Evolutionary conservation across 106 monocot genomes (phyloP).

Genomic region (Dendrobium catenatum): DNA sequence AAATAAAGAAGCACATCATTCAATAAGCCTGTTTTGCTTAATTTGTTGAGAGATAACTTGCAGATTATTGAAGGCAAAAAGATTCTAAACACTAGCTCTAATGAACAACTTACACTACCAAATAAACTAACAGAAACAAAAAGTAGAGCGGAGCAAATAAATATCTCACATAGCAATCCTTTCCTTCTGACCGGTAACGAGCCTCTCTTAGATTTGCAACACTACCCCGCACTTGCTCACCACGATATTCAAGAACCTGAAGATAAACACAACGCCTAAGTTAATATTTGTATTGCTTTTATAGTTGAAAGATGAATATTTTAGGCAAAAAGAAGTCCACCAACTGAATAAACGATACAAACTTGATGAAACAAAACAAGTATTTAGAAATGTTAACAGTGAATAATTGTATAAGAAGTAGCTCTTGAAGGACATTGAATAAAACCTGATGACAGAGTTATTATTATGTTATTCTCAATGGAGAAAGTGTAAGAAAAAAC

Average conservation of each 20-base stretch:
- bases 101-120: neutral
- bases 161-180: conserved; percentile 89
- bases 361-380: neutral
- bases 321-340: neutral
- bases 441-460: neutral
- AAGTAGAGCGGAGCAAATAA: neutral
- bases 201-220: conserved; percentile 87
- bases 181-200: conserved; percentile 53
- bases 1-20: neutral
- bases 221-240: conserved; percentile 85
- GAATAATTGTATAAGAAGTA: neutral
- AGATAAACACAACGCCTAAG: neutral
- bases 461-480: neutral
- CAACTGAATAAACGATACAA: neutral
- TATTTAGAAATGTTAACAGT: neutral
- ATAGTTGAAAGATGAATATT: neutral
- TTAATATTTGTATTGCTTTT: neutral
- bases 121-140: neutral
- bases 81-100: neutral
- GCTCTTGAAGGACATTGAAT: neutral
- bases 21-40: neutral
- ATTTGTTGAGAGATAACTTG: neutral
- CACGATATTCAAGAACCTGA: conserved; percentile 93
- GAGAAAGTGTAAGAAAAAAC: neutral
- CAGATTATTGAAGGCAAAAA: neutral